Evolutionary conservation across 1,139 yeast species (phyloP).

Genomic region (Blastobotrys apis): DNA sequence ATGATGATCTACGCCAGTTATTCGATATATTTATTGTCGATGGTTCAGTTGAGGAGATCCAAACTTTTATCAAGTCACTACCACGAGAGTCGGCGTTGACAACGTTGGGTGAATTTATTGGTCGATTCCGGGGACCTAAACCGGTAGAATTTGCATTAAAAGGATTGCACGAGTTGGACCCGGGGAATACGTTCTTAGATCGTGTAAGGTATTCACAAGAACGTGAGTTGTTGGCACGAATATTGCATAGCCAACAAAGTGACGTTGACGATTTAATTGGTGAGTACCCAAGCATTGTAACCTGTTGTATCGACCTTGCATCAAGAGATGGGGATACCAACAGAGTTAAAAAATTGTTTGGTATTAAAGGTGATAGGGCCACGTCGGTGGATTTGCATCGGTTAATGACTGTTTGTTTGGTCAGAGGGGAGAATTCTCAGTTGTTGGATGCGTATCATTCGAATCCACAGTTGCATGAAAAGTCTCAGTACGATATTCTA

Average conservation of each 20-base stretch:
- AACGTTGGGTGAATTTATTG: too few relatives aligned
- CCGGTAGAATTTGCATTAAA: not conserved
- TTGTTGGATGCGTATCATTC: constrained; percentile 42
- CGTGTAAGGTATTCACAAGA: not conserved
- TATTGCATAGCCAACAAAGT: not conserved
- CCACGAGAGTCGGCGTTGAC: too few relatives aligned
- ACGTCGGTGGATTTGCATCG: constrained; percentile 26
- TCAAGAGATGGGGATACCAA: not conserved
- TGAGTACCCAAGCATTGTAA: not conserved
- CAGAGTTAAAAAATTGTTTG: too few relatives aligned
- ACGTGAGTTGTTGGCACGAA: not conserved
- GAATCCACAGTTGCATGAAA: constrained; percentile 30
- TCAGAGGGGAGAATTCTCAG: constrained; percentile 40
- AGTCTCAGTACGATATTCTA: constrained; percentile 27
- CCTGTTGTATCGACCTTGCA: not conserved
- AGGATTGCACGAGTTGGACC: not conserved
- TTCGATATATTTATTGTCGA: not conserved
- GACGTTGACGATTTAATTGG: not conserved
- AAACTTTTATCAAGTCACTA: too few relatives aligned
- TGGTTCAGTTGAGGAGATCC: too few relatives aligned
- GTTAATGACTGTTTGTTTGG: constrained; percentile 44
- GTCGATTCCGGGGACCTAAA: too few relatives aligned
- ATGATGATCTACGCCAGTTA: not conserved
- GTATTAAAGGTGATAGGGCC: constrained; percentile 10
- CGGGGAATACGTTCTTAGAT: not conserved